Percentiles rank a stretch among this genome's conserved stretches.
Conservation (phyloP, 306 rosid genomes). For the Vigna nakashimae region DNA sequence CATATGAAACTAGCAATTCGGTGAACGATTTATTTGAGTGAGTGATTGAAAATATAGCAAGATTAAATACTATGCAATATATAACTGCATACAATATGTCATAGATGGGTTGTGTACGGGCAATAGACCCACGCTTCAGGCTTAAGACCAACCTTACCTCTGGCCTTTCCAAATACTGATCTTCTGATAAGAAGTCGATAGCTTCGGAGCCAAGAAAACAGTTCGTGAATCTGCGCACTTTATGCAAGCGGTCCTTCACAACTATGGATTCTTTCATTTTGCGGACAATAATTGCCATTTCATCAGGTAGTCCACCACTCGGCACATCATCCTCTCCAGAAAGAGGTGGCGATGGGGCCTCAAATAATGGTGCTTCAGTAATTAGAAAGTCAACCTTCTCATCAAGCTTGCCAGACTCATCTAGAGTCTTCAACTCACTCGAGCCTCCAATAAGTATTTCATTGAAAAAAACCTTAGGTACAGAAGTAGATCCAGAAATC, state of each 20-base stretch:
- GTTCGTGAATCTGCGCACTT: constrained; percentile 76
- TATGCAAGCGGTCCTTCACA: constrained; percentile 76
- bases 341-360: constrained; percentile 82
- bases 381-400: constrained; percentile 86
- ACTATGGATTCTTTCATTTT: constrained; percentile 85
- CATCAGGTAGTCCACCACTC: constrained; percentile 71
- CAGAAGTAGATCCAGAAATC: constrained; percentile 71
- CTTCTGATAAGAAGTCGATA: constrained; percentile 86
- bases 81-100: constrained; percentile 1
- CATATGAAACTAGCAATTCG: constrained; percentile 27
- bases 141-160: constrained; percentile 65
- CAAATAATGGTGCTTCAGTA: constrained; percentile 66
- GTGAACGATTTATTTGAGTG: constrained; percentile 16
- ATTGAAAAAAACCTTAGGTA: constrained; percentile 87
- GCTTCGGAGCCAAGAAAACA: constrained; percentile 88
- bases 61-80: background rate
- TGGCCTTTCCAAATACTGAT: constrained; percentile 91
- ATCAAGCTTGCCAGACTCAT: constrained; percentile 73
- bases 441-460: constrained; percentile 81
- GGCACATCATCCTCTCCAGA: constrained; percentile 89
- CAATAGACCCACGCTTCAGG: constrained; percentile 21
- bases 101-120: background rate
- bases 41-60: constrained; percentile 30
- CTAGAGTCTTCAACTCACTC: constrained; percentile 65
- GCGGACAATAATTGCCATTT: constrained; percentile 68